Conservation (phyloP, 768 basidiomycete genomes). For the Rubroboletus satanas region DNA sequence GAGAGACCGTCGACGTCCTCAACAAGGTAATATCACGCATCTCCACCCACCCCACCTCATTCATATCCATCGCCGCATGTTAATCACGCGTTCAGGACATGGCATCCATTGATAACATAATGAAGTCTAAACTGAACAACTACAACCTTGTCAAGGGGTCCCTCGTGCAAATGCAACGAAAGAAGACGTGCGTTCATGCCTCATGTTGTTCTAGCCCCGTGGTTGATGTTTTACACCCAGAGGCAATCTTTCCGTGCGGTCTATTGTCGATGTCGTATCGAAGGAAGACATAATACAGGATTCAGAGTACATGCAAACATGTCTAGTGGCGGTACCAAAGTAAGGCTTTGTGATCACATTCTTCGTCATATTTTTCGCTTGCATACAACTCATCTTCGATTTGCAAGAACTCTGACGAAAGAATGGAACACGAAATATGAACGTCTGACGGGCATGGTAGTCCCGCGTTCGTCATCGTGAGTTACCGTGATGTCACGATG, state of each 20-base stretch:
- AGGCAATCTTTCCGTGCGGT: constrained; percentile 91
- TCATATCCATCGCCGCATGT: constrained; percentile 21
- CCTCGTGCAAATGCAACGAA: constrained; percentile 87
- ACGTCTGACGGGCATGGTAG: constrained; percentile 81
- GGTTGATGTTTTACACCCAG: constrained; percentile 37
- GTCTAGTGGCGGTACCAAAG: constrained; percentile 94
- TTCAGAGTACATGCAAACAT: constrained; percentile 91
- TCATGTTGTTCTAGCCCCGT: constrained; percentile 1
- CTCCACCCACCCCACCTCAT: constrained; percentile 14
- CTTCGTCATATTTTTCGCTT: not conserved
- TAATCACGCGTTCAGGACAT: constrained; percentile 60
- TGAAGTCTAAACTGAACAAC: constrained; percentile 86
- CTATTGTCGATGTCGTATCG: constrained; percentile 79
- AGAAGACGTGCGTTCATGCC: constrained; percentile 66
- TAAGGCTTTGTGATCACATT: constrained; percentile 37
- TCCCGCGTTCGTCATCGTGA: constrained; percentile 87
- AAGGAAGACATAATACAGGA: constrained; percentile 79
- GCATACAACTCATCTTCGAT: constrained; percentile 17
- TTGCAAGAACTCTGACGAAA: constrained; percentile 65
- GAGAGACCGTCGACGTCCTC: constrained; percentile 81
- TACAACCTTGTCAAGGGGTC: constrained; percentile 95
- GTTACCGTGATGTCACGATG: constrained; percentile 26
- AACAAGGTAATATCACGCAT: constrained; percentile 58
- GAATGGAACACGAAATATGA: constrained; percentile 93
- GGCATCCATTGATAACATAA: constrained; percentile 87